These are phyloP conservation scores for Starmera caribaea DNA, from an alignment of 805 yeast genomes.

Conservation along the genomic window DNA sequence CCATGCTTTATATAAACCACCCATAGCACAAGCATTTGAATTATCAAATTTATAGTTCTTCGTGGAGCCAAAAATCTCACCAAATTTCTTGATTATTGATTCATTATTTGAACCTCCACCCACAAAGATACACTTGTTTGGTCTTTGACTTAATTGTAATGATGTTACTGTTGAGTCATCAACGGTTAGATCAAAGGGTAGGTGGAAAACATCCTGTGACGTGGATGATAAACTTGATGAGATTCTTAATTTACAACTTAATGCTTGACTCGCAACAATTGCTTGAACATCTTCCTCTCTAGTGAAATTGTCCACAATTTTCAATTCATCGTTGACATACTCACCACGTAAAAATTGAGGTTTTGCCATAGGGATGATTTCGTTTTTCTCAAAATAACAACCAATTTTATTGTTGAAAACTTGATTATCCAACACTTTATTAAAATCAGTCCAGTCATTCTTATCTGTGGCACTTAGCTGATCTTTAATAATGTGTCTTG, in stretches of 20 bases:
- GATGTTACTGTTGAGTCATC: neutral
- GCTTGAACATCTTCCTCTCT: conserved; percentile 58
- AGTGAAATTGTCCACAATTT: conserved; percentile 32
- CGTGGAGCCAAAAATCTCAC: conserved; percentile 52
- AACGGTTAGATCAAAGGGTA: neutral
- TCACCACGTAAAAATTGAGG: conserved; percentile 51
- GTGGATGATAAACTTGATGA: conserved; percentile 64
- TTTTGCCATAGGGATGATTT: conserved; percentile 75
- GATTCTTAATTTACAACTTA: conserved; percentile 65
- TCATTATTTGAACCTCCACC: conserved; percentile 80
- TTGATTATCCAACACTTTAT: conserved; percentile 37
- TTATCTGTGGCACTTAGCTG: conserved; percentile 38
- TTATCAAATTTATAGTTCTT: conserved; percentile 59
- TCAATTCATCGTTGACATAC: conserved; percentile 23
- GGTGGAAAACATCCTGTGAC: conserved; percentile 4
- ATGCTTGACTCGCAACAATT: conserved; percentile 80
- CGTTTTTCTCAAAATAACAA: conserved; percentile 82
- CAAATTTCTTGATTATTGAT: conserved; percentile 59
- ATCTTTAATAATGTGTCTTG: conserved; percentile 71
- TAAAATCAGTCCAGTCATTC: conserved; percentile 51
- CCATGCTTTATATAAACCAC: conserved; percentile 75
- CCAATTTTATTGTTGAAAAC: conserved; percentile 45
- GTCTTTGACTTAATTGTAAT: conserved; percentile 32
- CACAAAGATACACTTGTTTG: conserved; percentile 67
- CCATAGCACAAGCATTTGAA: conserved; percentile 86